These are phyloP conservation scores for Exophiala viscosa DNA, from an alignment of 2,329 filamentous ascomycete genomes.

Conservation along the genomic window DNA sequence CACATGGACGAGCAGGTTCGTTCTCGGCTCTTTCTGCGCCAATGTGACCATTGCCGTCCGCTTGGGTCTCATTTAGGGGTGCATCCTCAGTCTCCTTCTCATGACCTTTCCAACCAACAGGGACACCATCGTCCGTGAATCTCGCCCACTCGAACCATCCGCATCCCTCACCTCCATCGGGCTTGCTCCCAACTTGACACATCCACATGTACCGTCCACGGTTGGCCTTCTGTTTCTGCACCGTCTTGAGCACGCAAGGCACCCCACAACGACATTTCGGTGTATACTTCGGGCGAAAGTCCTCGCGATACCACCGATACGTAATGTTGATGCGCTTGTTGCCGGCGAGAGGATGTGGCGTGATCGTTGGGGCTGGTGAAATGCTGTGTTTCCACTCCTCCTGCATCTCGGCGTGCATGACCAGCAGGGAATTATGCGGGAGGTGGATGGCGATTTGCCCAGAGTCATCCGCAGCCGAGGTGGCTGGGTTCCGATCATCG, in stretches of 20 bases:
- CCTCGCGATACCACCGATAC: slow-evolving; percentile 78
- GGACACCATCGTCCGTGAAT: slow-evolving; percentile 82
- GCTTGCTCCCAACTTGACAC: slow-evolving; percentile 65
- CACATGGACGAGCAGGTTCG: no score
- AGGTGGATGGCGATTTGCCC: slow-evolving; percentile 91
- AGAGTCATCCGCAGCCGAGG: slow-evolving; percentile 55
- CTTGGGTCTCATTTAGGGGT: not conserved
- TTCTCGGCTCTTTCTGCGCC: not conserved
- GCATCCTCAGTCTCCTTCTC: not conserved
- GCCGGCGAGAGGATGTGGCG: slow-evolving; percentile 77
- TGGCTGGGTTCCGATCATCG: slow-evolving; percentile 20
- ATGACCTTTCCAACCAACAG: slow-evolving; percentile 52
- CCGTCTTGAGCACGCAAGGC: slow-evolving; percentile 67
- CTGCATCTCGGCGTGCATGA: slow-evolving; percentile 98
- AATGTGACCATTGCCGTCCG: not conserved
- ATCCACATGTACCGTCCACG: slow-evolving; percentile 87
- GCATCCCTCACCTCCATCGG: slow-evolving; percentile 52
- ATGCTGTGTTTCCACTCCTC: slow-evolving; percentile 95
- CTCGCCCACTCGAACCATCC: slow-evolving; percentile 80
- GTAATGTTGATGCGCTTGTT: slow-evolving; percentile 88
- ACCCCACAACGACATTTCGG: slow-evolving; percentile 74
- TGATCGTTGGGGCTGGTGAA: slow-evolving; percentile 68
- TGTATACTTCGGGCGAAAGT: slow-evolving; percentile 71
- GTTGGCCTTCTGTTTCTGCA: slow-evolving; percentile 72
- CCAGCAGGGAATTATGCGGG: slow-evolving; percentile 85